Conservation (phyloP, 495 filamentous ascomycete species). For the Penicillium fimorum region DNA sequence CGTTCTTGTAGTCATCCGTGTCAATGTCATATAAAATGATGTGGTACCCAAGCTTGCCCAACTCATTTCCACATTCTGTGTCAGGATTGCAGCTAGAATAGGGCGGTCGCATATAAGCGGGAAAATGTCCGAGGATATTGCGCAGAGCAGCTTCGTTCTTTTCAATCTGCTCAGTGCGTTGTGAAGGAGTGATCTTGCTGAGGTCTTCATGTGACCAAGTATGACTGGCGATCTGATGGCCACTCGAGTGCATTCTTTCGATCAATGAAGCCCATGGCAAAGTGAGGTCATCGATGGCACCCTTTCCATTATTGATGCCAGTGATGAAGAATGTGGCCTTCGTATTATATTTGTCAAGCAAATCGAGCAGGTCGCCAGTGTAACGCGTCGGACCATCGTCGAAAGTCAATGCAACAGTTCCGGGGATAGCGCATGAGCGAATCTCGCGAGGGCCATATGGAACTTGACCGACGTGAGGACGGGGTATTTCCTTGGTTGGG, state of each 20-base stretch:
- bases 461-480: conserved; percentile 56
- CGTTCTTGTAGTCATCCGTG: conserved; percentile 73
- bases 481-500: conserved; percentile 57
- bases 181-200: conserved; percentile 51
- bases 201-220: conserved; percentile 83
- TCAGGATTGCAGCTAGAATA: conserved; percentile 67
- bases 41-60: conserved; percentile 72
- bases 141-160: conserved; percentile 79
- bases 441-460: conserved; percentile 63
- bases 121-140: conserved; percentile 76
- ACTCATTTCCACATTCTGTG: conserved; percentile 56
- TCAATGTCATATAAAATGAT: conserved; percentile 73
- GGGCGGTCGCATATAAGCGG: conserved; percentile 83
- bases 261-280: conserved; percentile 61
- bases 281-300: conserved; percentile 60
- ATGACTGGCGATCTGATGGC: conserved; percentile 84
- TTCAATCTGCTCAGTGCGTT: conserved; percentile 65
- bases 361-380: conserved; percentile 66
- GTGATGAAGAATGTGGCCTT: conserved; percentile 81
- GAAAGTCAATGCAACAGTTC: conserved; percentile 71
- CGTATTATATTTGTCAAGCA: conserved; percentile 62
- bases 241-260: conserved; percentile 62
- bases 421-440: conserved; percentile 61
- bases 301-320: conserved; percentile 72
- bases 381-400: conserved; percentile 76